Evolutionary conservation across 2,329 filamentous ascomycete species (phyloP), one percentile per base, ranked within the genome.

Genomic region (Microsporum canis): DNA sequence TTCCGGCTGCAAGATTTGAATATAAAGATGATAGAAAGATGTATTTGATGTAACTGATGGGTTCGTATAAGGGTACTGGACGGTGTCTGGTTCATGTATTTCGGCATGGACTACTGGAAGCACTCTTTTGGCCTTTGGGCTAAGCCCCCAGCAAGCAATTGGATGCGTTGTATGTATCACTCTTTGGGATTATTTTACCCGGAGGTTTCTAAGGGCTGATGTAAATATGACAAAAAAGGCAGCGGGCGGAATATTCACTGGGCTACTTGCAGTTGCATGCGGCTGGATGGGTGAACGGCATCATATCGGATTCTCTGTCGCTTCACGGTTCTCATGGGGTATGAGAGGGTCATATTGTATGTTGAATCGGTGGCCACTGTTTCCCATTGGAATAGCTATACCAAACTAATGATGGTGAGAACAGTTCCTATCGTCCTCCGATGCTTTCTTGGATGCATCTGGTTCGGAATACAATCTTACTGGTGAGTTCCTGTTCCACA

Each of bases 221-320:
- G 17, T 55, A 36, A 23, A 5, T 34, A 12, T 53, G n/a, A 51
- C 27, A 51, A 33, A 10, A 34, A n/a, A 59, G 39, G 36, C 58
- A 12, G 45, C 38, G 5, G 62, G 59, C 12, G 60, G 60, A 64
- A 63, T 72, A 58, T 68, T 76, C 60, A 70, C 70, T 55, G 70
- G 71, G 14, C 49, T 68, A 29, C 68, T 76, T 34, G 71, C 73
- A 8, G 70, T 74, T 47, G 62, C 69, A 41, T 74, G 72, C 43
- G 75, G 74, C 51, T 70, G 68, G 31, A 71, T 73, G 14, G 75
- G 74, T 17, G 75, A 75, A 4, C 67, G 71, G 57, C 77, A 73
- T 65, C 76, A 78, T 62, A 75, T 78, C 36, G 75, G 75, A 5
- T 79, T 77, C 45, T 72, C 77, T 0, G 74, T 79, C 12, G 68